phyloP scores from a whole-genome alignment of 805 yeast species.

The Grigorovia humatica region DNA sequence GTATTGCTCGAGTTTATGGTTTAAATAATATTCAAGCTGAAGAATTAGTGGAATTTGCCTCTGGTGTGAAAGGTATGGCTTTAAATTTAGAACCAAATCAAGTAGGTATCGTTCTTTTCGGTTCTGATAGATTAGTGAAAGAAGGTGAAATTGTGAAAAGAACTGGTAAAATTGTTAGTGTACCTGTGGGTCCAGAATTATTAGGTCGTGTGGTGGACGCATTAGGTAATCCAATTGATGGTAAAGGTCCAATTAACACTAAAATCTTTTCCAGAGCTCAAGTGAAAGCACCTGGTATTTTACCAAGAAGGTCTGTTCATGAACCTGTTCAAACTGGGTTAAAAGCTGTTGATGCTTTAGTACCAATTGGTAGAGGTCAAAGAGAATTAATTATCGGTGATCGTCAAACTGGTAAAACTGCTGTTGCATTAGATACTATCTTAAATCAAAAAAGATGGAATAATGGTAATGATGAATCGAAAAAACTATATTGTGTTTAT shows the following conservation, averaged over 20 bases:
- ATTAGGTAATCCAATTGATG: constrained; percentile 98
- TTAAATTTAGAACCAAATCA: constrained; percentile 99
- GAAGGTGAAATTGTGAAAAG: constrained; percentile 99
- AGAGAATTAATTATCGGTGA: constrained; percentile 99
- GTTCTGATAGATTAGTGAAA: constrained; percentile 96
- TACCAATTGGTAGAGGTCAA: constrained; percentile 99
- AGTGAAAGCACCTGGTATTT: constrained; percentile 99
- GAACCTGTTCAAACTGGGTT: constrained; percentile 99
- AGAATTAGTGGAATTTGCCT: constrained; percentile 97
- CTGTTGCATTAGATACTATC: constrained; percentile 96
- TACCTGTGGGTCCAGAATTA: constrained; percentile 96
- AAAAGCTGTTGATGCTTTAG: constrained; percentile 97
- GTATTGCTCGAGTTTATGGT: constrained; percentile 99
- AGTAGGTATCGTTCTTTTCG: constrained; percentile 99
- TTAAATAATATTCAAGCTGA: constrained; percentile 99
- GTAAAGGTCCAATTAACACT: constrained; percentile 95
- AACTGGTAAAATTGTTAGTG: constrained; percentile 98
- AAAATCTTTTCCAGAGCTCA: constrained; percentile 87
- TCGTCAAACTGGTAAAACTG: constrained; percentile 99
- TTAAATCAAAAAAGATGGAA: constrained; percentile 99
- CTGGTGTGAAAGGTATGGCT: constrained; percentile 99
- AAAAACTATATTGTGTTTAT: constrained; percentile 99
- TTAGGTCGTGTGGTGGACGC: constrained; percentile 99
- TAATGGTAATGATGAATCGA: constrained; percentile 86
- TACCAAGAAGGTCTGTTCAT: constrained; percentile 96